These are phyloP conservation scores for Spergularia bocconei DNA, from an alignment of 148 eudicot species.

Conservation along the genomic window DNA sequence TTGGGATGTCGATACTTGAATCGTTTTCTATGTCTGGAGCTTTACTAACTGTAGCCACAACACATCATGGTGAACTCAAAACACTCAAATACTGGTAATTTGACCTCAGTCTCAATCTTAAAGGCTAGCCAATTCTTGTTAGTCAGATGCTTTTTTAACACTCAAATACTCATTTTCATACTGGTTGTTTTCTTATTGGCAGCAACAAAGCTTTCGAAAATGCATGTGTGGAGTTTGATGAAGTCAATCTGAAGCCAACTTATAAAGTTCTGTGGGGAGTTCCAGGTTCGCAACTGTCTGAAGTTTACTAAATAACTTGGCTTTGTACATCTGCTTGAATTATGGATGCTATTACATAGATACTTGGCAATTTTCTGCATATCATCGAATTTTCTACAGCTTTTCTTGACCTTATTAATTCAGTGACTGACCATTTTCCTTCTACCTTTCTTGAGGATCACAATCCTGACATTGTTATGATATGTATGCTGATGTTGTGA, in stretches of 20 bases:
- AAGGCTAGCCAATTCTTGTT: neutral
- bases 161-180: too few relatives aligned
- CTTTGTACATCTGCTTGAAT: too few relatives aligned
- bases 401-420: neutral
- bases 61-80: conserved; percentile 97
- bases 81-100: conserved; percentile 85
- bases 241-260: conserved; percentile 88
- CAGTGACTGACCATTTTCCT: neutral
- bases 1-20: conserved; percentile 91
- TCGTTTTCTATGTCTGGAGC: conserved; percentile 79
- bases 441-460: neutral
- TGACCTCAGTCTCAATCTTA: neutral
- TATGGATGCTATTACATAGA: too few relatives aligned
- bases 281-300: conserved; percentile 52
- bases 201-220: conserved; percentile 83
- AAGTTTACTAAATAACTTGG: too few relatives aligned
- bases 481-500: neutral
- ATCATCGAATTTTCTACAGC: too few relatives aligned
- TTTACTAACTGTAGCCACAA: conserved; percentile 75
- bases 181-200: conserved; percentile 9
- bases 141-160: neutral
- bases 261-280: conserved; percentile 91
- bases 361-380: too few relatives aligned
- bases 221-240: conserved; percentile 97
- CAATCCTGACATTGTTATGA: neutral